A percentile compares a stretch with the other conserved stretches of the same genome.
phyloP scores from a whole-genome alignment of 148 eudicot species.

The Spergularia bocconei region DNA sequence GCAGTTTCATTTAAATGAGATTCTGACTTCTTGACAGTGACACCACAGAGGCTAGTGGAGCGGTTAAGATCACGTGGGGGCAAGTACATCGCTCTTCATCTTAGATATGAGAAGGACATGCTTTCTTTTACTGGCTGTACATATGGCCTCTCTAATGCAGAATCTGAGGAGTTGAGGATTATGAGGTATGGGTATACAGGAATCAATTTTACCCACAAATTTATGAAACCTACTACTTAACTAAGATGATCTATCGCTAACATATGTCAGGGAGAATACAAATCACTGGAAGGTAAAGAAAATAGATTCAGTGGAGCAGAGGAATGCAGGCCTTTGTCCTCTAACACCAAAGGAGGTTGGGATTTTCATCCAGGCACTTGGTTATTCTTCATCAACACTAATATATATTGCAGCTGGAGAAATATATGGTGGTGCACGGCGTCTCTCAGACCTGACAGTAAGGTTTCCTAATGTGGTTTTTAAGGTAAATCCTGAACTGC shows the following conservation, averaged over 20 bases:
- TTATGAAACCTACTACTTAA: neutral
- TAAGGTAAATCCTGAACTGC: slow-evolving; percentile 42
- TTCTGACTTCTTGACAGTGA: slow-evolving; percentile 77
- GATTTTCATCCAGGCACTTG: slow-evolving; percentile 76
- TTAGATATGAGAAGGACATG: slow-evolving; percentile 96
- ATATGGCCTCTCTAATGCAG: slow-evolving; percentile 74
- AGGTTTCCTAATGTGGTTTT: slow-evolving; percentile 79
- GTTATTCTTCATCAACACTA: slow-evolving; percentile 67
- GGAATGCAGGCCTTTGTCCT: slow-evolving; percentile 76
- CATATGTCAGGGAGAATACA: slow-evolving; percentile 60
- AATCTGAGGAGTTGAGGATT: slow-evolving; percentile 73
- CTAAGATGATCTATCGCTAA: slow-evolving; percentile 10
- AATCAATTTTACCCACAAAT: neutral
- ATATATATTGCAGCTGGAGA: slow-evolving; percentile 94
- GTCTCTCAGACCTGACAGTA: slow-evolving; percentile 65
- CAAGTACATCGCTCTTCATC: slow-evolving; percentile 80
- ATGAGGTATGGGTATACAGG: slow-evolving; percentile 53
- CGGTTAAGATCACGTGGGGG: slow-evolving; percentile 66
- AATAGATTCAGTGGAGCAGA: slow-evolving; percentile 77
- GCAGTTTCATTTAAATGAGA: slow-evolving; percentile 56
- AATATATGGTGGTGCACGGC: slow-evolving; percentile 76
- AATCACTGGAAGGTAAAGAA: slow-evolving; percentile 89
- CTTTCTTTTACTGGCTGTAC: slow-evolving; percentile 95
- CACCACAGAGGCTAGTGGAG: slow-evolving; percentile 93
- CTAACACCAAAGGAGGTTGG: slow-evolving; percentile 91